Conservation (phyloP, 805 yeast genomes). For the Candida ovalis region DNA sequence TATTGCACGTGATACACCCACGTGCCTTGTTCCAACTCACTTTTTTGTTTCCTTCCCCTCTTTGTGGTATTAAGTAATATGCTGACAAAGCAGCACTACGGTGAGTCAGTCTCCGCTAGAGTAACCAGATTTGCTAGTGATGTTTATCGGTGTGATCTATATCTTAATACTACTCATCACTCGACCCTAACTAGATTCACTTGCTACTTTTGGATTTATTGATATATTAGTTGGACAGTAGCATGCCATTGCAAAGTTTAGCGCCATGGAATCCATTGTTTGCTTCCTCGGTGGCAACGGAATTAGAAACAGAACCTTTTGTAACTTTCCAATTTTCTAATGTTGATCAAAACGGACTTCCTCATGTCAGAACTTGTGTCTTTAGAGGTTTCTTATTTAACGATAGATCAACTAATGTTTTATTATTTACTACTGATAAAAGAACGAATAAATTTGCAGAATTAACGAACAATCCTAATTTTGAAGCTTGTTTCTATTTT, state of each 20-base stretch:
- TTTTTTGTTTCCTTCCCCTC: too few species aligned
- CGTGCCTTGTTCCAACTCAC: too few species aligned
- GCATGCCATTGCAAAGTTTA: conserved; percentile 30
- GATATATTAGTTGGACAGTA: neutral
- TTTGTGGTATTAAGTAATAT: too few species aligned
- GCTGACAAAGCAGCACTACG: too few species aligned
- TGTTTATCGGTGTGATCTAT: too few species aligned
- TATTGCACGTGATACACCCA: too few species aligned
- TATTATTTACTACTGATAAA: conserved; percentile 68
- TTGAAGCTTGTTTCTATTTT: conserved; percentile 78
- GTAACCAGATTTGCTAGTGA: too few species aligned
- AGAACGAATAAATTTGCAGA: conserved; percentile 63
- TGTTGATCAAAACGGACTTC: conserved; percentile 49
- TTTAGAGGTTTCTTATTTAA: conserved; percentile 72
- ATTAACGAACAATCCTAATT: conserved; percentile 45
- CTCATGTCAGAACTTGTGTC: conserved; percentile 67
- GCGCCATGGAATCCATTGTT: conserved; percentile 80
- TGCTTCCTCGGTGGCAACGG: conserved; percentile 47
- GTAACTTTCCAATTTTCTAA: conserved; percentile 67
- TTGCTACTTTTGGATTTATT: neutral
- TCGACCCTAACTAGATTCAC: neutral
- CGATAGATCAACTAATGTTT: conserved; percentile 61
- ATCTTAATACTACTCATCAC: too few species aligned
- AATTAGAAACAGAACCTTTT: conserved; percentile 44
- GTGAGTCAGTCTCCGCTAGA: too few species aligned